Evolutionary conservation across 202 grass and related monocot genomes (phyloP).

Genomic region (Schoenoplectus tabernaemontani): DNA sequence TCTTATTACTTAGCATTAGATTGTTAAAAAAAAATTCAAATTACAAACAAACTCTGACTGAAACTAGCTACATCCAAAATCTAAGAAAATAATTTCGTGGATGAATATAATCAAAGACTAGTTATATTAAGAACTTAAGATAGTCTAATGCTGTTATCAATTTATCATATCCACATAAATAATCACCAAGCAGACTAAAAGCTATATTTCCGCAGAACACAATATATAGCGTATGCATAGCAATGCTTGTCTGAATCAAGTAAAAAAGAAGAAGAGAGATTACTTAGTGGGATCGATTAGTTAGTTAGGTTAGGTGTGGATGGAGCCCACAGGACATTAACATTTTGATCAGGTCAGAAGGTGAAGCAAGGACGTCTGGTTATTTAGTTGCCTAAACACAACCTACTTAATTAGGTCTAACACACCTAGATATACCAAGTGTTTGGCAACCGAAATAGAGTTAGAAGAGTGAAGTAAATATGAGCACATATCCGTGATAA

Average conservation of each 20-base stretch:
- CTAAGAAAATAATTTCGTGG: no score
- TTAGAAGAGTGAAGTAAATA: no score
- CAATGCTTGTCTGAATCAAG: not conserved
- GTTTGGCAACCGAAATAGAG: no score
- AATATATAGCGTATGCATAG: not conserved
- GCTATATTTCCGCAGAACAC: no score
- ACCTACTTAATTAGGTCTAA: not conserved
- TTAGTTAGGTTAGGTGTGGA: not conserved
- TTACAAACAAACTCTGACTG: no score
- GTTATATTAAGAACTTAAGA: not conserved
- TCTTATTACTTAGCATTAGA: no score
- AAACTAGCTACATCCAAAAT: no score
- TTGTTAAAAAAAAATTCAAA: no score
- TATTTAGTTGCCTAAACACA: conserved; percentile 24
- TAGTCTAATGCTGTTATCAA: not conserved
- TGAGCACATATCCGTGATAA: no score
- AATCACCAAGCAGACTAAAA: not conserved
- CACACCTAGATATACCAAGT: not conserved
- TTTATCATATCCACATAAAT: not conserved
- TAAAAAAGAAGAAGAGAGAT: not conserved
- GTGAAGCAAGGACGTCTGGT: not conserved
- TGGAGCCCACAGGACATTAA: not conserved
- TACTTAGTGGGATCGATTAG: not conserved
- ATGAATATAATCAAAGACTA: no score
- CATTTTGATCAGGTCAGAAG: not conserved